Evolutionary conservation across 768 basidiomycete species (phyloP).

Genomic region (Nidularia pulvinata): DNA sequence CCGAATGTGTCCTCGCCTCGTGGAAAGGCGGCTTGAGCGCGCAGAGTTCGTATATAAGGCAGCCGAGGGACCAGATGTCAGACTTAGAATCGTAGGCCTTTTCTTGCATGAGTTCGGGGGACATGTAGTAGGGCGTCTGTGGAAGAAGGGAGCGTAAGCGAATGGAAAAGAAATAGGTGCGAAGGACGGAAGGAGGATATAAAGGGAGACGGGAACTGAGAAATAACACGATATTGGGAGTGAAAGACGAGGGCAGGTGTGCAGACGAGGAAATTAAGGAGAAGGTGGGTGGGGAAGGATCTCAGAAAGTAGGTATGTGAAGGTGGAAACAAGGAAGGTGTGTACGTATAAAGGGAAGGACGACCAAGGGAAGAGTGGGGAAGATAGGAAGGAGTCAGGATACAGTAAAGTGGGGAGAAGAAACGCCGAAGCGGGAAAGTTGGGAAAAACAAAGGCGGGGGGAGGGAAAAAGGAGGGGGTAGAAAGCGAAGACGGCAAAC

Average conservation of each 20-base stretch:
- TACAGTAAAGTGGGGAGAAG: no score
- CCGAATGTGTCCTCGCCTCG: constrained; percentile 87
- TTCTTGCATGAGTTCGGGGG: constrained; percentile 97
- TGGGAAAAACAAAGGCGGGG: neutral
- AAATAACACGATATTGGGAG: no score
- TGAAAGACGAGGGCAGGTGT: no score
- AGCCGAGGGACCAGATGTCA: constrained; percentile 98
- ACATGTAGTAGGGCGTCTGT: constrained; percentile 99
- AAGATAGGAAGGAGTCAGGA: no score
- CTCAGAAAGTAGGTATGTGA: no score
- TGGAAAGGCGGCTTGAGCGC: constrained; percentile 93
- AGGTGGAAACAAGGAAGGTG: no score
- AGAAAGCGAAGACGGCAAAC: no score
- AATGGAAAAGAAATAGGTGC: neutral
- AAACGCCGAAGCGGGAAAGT: neutral
- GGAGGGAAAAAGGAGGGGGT: neutral
- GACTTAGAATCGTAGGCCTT: constrained; percentile 97
- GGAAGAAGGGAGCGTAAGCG: neutral
- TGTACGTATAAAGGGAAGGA: no score
- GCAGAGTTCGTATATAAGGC: constrained; percentile 95
- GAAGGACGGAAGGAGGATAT: neutral
- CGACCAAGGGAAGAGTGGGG: no score
- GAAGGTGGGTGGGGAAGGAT: no score
- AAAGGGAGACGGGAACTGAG: neutral
- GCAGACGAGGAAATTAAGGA: no score